Evolutionary conservation across 2,329 filamentous ascomycete genomes (phyloP).

Genomic region (Curvularia hawaiiensis): DNA sequence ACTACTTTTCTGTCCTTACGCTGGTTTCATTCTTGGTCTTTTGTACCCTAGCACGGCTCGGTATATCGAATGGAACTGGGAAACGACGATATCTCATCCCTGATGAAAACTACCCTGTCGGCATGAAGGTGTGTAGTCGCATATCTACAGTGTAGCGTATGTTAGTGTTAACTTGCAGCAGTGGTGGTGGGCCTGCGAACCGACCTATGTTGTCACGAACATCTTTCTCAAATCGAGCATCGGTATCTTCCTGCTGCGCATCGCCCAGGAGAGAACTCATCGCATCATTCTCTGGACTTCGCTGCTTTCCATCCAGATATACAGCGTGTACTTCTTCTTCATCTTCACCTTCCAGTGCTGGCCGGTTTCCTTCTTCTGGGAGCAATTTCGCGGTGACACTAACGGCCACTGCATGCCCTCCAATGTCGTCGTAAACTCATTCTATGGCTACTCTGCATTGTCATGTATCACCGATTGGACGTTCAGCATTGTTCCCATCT

Average conservation of each 20-base stretch:
- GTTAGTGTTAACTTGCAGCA: conserved; percentile 1
- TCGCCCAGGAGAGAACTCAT: conserved; percentile 17
- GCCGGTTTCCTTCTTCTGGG: conserved; percentile 23
- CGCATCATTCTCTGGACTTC: conserved; percentile 16
- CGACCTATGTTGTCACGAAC: conserved; percentile 18
- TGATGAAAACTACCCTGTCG: conserved; percentile 16
- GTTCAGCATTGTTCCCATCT: conserved; percentile 23
- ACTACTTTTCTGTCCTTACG: conserved; percentile 24
- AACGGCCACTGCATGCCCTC: conserved; percentile 18
- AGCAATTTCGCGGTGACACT: conserved; percentile 15
- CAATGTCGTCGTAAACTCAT: conserved; percentile 13
- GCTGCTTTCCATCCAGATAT: conserved; percentile 17
- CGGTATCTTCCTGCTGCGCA: conserved; percentile 22
- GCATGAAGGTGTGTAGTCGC: conserved; percentile 20
- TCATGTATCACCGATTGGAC: conserved; percentile 19
- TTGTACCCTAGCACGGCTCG: conserved; percentile 18
- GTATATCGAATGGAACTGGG: conserved; percentile 21
- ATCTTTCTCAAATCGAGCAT: conserved; percentile 20
- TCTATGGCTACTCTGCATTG: conserved; percentile 21
- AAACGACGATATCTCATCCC: conserved; percentile 23
- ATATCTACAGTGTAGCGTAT: background rate
- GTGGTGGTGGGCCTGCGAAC: conserved; percentile 27
- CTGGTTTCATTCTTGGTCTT: conserved; percentile 23
- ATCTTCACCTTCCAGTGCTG: conserved; percentile 23
- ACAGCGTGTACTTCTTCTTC: conserved; percentile 23